These are phyloP conservation scores for Brassica rapa DNA, from an alignment of 345 rosid species.

Conservation along the genomic window DNA sequence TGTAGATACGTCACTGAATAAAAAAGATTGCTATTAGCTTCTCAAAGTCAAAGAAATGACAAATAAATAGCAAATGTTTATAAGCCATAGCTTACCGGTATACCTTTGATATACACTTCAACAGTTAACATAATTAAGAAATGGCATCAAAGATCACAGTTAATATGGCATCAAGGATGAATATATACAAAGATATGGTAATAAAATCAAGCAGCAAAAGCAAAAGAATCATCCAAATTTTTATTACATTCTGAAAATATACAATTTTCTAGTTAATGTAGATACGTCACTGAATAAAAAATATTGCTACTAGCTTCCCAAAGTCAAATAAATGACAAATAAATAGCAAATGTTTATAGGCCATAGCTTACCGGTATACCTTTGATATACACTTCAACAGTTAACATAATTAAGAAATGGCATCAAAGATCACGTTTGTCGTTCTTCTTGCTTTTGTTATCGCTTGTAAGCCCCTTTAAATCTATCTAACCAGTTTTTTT, in stretches of 20 bases:
- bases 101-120: background rate
- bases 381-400: background rate
- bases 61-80: background rate
- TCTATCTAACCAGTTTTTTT: background rate
- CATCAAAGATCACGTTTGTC: constrained; percentile 13
- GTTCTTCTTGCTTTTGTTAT: background rate
- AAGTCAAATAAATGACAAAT: background rate
- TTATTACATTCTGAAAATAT: background rate
- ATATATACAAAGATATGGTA: background rate
- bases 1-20: background rate
- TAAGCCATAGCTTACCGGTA: background rate
- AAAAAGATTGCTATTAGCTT: background rate
- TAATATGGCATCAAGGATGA: background rate
- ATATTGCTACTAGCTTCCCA: background rate
- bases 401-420: constrained; percentile 17
- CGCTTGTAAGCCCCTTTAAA: constrained; percentile 21
- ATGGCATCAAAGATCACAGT: constrained; percentile 28
- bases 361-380: background rate
- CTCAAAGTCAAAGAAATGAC: background rate
- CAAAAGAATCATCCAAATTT: constrained; percentile 2
- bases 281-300: background rate
- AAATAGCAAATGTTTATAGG: background rate
- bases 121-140: background rate
- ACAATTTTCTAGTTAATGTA: background rate
- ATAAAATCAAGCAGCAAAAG: background rate